Evolutionary conservation across 139 green algal genomes (phyloP), one percentile per base, ranked within the genome.

Genomic region (Nannochloris sp.): DNA sequence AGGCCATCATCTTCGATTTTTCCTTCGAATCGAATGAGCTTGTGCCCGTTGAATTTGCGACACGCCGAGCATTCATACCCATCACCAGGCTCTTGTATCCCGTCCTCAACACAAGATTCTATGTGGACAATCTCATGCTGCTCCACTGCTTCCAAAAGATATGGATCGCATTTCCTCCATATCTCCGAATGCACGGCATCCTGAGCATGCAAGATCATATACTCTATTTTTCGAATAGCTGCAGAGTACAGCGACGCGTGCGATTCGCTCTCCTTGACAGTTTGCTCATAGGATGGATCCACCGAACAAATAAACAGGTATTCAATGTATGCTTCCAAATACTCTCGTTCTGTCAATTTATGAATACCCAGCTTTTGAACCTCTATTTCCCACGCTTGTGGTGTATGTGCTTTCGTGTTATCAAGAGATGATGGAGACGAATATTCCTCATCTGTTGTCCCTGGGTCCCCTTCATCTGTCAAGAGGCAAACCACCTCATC

Each of bases 321-420:
- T 29, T 75, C 69, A n/a, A 62, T 36, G 34, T 75, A 75, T 24
- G 62, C 66, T 23, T 16, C 14, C 29, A 75, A 75, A 43, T 61
- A 59, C 57, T 75, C 36, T 19, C 4, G 18, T 18, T 58, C 50
- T 16, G 19, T 21, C n/a, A 29, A 18, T 64, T 58, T 29, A 58
- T 34, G 12, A 27, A 58, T 34, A 37, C 50, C 23, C 15, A 58
- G 0, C 18, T 21, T 54, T 54, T 18, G 18, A 19, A 54, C 48
- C 11, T 19, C 48, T 7, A 24, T 12, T 12, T 54, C 18, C 48
- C 48, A 54, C 18, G n/a, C 18, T 16, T 19, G 48, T 54, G 10
- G 18, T 21, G 27, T 10, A 4, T 23, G 48, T 54, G n/a, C 2
- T 54, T n/a, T 54, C 8, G 2, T 40, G 3, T 12, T 40, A 11